A percentile compares a stretch with the other conserved stretches of the same genome.
Evolutionary conservation across 2,329 filamentous ascomycete genomes (phyloP).

Genomic region (Penicillium sp.): DNA sequence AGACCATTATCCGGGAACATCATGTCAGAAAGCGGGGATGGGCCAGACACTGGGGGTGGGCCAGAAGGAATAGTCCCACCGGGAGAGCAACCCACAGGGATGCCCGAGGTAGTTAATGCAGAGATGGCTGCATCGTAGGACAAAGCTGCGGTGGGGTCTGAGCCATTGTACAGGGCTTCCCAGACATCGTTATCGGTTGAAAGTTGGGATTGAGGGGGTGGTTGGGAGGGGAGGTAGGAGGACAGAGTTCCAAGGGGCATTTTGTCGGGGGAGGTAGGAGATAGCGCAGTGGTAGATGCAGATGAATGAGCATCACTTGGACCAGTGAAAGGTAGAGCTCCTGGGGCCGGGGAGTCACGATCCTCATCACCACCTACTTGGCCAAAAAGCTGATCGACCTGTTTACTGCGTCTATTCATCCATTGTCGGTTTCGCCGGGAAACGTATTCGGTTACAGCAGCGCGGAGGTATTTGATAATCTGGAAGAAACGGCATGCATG

Average conservation of each 20-base stretch:
- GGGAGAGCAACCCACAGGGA: slow-evolving; percentile 34
- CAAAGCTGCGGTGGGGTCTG: slow-evolving; percentile 17
- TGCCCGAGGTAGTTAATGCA: slow-evolving; percentile 33
- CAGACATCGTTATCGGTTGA: slow-evolving; percentile 26
- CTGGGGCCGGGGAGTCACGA: slow-evolving; percentile 6
- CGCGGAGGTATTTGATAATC: slow-evolving; percentile 42
- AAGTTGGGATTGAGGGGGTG: not conserved
- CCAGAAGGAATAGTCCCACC: slow-evolving; percentile 28
- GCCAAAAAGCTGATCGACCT: slow-evolving; percentile 46
- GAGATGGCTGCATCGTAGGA: slow-evolving; percentile 35
- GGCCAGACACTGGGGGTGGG: slow-evolving; percentile 17
- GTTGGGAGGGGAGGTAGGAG: slow-evolving; percentile 18
- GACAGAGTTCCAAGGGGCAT: slow-evolving; percentile 9
- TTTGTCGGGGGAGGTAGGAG: slow-evolving; percentile 27
- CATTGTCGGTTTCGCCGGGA: slow-evolving; percentile 38
- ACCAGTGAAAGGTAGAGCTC: slow-evolving; percentile 2
- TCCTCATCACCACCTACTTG: slow-evolving; percentile 28
- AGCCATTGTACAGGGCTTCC: slow-evolving; percentile 28
- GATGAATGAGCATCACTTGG: slow-evolving; percentile 5
- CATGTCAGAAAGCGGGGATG: slow-evolving; percentile 34
- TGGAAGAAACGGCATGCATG: slow-evolving; percentile 38
- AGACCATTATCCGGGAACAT: slow-evolving; percentile 34
- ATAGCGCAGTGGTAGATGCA: slow-evolving; percentile 15
- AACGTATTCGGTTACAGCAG: slow-evolving; percentile 39
- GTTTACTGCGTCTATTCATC: slow-evolving; percentile 40